Conservation (phyloP, 2,329 filamentous ascomycete species). For the Chaetomiaceae sp. region DNA sequence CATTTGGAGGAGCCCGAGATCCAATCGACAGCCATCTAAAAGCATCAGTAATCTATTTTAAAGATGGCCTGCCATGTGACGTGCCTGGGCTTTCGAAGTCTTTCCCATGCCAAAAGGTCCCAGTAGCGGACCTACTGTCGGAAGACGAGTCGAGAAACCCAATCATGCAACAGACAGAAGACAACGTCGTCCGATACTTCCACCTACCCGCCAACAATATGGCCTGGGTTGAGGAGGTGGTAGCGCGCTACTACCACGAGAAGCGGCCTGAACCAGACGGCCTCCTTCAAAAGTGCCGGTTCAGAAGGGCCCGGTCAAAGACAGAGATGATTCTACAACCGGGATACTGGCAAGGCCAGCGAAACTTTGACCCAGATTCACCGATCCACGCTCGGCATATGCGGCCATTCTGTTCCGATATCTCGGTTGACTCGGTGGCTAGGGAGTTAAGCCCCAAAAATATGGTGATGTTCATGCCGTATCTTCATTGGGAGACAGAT, state of each 20-base stretch:
- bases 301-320: slow-evolving; percentile 2
- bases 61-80: slow-evolving; percentile 15
- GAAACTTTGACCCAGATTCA: slow-evolving; percentile 25
- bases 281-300: neutral
- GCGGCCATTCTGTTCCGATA: slow-evolving; percentile 32
- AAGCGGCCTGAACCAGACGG: slow-evolving; percentile 10
- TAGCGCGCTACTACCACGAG: slow-evolving; percentile 25
- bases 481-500: slow-evolving; percentile 40
- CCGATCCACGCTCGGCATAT: slow-evolving; percentile 36
- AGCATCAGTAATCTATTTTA: slow-evolving; percentile 20
- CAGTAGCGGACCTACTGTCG: slow-evolving; percentile 18
- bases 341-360: slow-evolving; percentile 34
- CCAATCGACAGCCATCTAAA: slow-evolving; percentile 18
- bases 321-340: slow-evolving; percentile 22
- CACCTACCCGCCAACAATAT: slow-evolving; percentile 28
- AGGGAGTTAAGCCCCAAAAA: slow-evolving; percentile 23
- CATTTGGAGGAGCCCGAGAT: neutral
- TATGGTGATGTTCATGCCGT: slow-evolving; percentile 30
- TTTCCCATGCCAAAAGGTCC: slow-evolving; percentile 21
- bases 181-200: slow-evolving; percentile 20
- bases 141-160: slow-evolving; percentile 19
- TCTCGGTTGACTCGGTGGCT: slow-evolving; percentile 25
- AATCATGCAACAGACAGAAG: slow-evolving; percentile 16
- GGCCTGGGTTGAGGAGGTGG: slow-evolving; percentile 22
- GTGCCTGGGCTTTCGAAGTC: slow-evolving; percentile 7